These are phyloP conservation scores for Gyromitra esculenta DNA, from an alignment of 2,329 filamentous ascomycete species.

Conservation along the genomic window DNA sequence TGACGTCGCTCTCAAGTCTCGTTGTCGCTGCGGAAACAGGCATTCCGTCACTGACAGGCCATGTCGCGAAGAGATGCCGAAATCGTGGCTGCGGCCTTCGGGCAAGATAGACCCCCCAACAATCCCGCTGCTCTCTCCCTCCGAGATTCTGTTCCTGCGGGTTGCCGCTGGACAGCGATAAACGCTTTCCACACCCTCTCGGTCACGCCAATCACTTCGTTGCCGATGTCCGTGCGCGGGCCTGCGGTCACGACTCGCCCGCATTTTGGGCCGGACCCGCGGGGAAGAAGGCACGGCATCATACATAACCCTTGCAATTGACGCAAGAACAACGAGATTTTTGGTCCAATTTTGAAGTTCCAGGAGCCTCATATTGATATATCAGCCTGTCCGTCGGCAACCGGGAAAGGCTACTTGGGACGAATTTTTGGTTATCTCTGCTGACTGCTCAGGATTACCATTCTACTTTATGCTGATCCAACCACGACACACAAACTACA, in stretches of 20 bases:
- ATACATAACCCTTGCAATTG: conserved; percentile 49
- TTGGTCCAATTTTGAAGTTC: conserved; percentile 48
- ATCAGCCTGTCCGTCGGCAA: conserved; percentile 46
- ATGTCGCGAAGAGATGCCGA: conserved; percentile 20
- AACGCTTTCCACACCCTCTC: conserved; percentile 33
- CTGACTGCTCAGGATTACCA: conserved; percentile 26
- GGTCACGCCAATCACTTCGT: conserved; percentile 38
- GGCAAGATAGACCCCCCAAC: conserved; percentile 11
- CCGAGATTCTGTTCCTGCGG: conserved; percentile 28
- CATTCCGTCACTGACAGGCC: conserved; percentile 36
- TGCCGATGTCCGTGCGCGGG: conserved; percentile 42
- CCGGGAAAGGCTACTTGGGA: conserved; percentile 32
- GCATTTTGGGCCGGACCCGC: conserved; percentile 47
- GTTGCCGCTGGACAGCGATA: conserved; percentile 41
- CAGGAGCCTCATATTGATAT: conserved; percentile 45
- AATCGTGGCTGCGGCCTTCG: conserved; percentile 1
- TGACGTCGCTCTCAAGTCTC: neutral
- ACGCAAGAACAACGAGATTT: conserved; percentile 51
- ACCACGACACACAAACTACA: conserved; percentile 34
- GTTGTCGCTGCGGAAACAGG: conserved; percentile 23
- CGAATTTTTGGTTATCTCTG: conserved; percentile 38
- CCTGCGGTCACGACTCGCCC: conserved; percentile 46
- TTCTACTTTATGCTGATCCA: conserved; percentile 26
- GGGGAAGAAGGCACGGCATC: conserved; percentile 48
- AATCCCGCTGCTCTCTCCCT: conserved; percentile 40